Evolutionary conservation across 139 green algal genomes (phyloP).

Genomic region (Chlamydomonas urium): DNA sequence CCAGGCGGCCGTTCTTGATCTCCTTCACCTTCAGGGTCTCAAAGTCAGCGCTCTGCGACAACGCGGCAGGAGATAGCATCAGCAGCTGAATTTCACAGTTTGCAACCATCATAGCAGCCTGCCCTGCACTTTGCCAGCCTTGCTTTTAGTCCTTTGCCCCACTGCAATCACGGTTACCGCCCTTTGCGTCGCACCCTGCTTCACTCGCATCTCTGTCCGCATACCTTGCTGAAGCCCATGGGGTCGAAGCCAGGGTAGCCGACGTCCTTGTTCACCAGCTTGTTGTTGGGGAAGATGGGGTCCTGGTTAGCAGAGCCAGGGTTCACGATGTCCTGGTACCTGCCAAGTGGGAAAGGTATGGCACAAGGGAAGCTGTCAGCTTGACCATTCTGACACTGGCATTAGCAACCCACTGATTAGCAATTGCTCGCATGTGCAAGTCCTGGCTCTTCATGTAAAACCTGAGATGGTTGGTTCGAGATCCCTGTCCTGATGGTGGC

Average conservation of each 20-base stretch:
- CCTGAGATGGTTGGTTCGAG: no score
- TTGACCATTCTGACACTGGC: no score
- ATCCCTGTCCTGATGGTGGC: no score
- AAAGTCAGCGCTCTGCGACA: slow-evolving; percentile 58
- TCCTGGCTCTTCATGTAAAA: no score
- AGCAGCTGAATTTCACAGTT: background rate
- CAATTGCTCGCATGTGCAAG: no score
- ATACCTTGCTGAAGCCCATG: slow-evolving; percentile 64
- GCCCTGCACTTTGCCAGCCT: background rate
- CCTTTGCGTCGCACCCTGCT: background rate
- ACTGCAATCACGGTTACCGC: background rate
- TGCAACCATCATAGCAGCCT: background rate
- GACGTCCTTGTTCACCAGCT: slow-evolving; percentile 29
- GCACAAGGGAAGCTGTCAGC: no score
- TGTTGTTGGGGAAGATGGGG: slow-evolving; percentile 60
- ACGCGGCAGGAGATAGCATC: no score
- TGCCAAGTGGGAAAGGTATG: no score
- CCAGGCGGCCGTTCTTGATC: slow-evolving; percentile 81
- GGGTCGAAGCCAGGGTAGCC: slow-evolving; percentile 82
- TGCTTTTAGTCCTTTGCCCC: background rate
- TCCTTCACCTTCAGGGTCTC: slow-evolving; percentile 74
- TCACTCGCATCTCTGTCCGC: background rate
- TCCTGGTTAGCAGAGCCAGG: slow-evolving; percentile 61
- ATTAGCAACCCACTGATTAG: no score
- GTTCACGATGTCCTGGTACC: slow-evolving; percentile 79